A percentile compares a stretch with the other conserved stretches of the same genome.
Conservation (phyloP, 345 rosid genomes). For the Lumnitzera littorea region DNA sequence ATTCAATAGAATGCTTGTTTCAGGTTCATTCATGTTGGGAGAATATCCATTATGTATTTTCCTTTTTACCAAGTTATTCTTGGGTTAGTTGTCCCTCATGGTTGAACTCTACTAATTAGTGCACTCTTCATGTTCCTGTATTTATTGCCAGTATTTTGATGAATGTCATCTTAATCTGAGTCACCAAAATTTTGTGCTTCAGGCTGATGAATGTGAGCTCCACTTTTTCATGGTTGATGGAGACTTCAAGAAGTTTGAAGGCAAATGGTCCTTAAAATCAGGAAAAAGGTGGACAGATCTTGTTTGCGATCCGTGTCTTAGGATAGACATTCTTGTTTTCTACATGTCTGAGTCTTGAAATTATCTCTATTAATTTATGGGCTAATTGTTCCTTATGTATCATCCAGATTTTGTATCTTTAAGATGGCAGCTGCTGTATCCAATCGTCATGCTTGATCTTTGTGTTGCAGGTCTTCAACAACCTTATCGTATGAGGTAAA, state of each 20-base stretch:
- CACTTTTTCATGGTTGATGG: constrained; percentile 96
- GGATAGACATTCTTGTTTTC: not conserved
- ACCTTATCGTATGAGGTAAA: constrained; percentile 74
- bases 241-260: constrained; percentile 95
- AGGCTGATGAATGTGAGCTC: constrained; percentile 67
- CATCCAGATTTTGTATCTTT: too few species aligned
- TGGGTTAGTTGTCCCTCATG: too few species aligned
- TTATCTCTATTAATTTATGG: not conserved
- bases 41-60: too few species aligned
- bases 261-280: constrained; percentile 79
- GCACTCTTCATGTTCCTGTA: not conserved
- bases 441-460: constrained; percentile 7
- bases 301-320: too few species aligned
- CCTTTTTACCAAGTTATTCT: too few species aligned
- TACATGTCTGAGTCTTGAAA: not conserved
- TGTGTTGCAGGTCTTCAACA: constrained; percentile 45
- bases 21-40: too few species aligned
- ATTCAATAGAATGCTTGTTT: too few species aligned
- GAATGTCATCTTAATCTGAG: not conserved
- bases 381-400: not conserved
- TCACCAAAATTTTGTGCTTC: constrained; percentile 3
- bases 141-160: not conserved
- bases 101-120: too few species aligned
- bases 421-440: not conserved
- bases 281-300: constrained; percentile 47